A percentile compares a stretch with the other conserved stretches of the same genome.
These are phyloP conservation scores for Candida gigantensis DNA, from an alignment of 1,139 yeast species.

Conservation along the genomic window DNA sequence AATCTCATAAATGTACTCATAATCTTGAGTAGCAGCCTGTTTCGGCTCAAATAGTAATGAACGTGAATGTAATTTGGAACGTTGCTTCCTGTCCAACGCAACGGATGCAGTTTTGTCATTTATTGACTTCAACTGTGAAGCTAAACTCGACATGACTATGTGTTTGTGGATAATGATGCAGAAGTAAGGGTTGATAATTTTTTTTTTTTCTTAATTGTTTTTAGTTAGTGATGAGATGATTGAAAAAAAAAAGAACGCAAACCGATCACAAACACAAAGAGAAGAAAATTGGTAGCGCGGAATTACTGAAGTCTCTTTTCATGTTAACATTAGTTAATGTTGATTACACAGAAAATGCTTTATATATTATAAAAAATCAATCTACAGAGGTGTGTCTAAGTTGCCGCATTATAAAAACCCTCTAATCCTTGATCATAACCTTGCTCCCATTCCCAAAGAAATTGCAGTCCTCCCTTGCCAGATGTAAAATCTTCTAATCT, in stretches of 20 bases:
- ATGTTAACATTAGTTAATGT: no score
- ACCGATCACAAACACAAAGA: background rate
- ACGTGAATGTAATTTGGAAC: conserved; percentile 84
- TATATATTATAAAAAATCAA: no score
- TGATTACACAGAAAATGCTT: no score
- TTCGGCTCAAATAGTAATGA: conserved; percentile 86
- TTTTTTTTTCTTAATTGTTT: conserved; percentile 5
- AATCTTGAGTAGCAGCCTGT: conserved; percentile 91
- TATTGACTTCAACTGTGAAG: conserved; percentile 77
- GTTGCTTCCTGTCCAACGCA: conserved; percentile 81
- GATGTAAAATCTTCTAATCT: conserved; percentile 56
- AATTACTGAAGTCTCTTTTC: no score
- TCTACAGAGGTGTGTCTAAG: no score
- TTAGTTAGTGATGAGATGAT: conserved; percentile 12
- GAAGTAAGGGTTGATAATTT: no score
- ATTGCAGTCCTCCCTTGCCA: conserved; percentile 54
- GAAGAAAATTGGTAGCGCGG: background rate
- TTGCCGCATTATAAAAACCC: conserved; percentile 22
- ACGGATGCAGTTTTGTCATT: conserved; percentile 67
- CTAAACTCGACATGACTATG: conserved; percentile 55
- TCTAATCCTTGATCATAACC: conserved; percentile 69
- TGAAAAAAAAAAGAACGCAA: background rate
- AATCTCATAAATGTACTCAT: conserved; percentile 72
- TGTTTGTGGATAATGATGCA: background rate
- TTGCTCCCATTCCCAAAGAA: conserved; percentile 86